These are phyloP conservation scores for Porodaedalea pini DNA, from an alignment of 1,284 basidiomycete species.

Conservation along the genomic window DNA sequence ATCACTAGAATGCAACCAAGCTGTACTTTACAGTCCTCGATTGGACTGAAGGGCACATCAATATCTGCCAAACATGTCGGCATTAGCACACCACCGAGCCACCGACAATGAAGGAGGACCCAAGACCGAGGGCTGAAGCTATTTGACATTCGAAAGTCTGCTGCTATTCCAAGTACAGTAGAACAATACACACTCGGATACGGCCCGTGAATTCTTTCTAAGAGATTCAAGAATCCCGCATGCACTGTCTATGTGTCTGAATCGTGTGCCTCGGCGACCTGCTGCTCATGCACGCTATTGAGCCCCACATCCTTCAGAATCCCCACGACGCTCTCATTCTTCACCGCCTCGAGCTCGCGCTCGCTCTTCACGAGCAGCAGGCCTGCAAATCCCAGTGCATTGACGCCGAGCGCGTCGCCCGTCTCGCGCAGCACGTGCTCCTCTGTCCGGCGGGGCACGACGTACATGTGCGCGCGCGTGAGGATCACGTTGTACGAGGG, in stretches of 20 bases:
- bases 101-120: no score
- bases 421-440: conserved; percentile 46
- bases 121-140: no score
- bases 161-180: no score
- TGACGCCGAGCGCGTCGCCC: conserved; percentile 62
- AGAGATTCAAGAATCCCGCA: not conserved
- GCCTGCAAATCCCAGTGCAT: conserved; percentile 85
- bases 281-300: conserved; percentile 59
- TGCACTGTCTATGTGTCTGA: not conserved
- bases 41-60: no score
- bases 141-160: no score
- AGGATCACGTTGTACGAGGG: conserved; percentile 83
- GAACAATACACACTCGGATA: no score
- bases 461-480: conserved; percentile 77
- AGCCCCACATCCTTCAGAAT: conserved; percentile 62
- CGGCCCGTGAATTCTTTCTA: no score
- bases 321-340: conserved; percentile 53
- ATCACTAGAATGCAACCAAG: no score
- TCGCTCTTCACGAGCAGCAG: conserved; percentile 81
- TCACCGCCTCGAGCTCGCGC: conserved; percentile 64
- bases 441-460: conserved; percentile 73
- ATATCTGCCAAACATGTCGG: no score
- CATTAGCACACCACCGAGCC: no score
- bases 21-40: no score
- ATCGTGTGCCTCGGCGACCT: conserved; percentile 32